phyloP scores from a whole-genome alignment of 164 flowering plant species.

The Magnolia officinalis region DNA sequence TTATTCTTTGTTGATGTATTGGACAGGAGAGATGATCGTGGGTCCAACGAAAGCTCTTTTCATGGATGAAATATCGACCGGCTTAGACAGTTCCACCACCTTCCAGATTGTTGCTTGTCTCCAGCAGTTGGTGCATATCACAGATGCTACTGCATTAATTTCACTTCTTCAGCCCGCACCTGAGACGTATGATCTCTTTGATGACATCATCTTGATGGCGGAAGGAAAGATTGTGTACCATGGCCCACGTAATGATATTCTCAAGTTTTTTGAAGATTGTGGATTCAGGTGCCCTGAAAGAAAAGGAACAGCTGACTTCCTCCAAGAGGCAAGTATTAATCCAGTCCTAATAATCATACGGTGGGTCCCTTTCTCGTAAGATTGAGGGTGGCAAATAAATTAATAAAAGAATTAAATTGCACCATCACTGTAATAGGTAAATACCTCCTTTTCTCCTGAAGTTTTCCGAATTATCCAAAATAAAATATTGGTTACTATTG shows the following conservation, averaged over 20 bases:
- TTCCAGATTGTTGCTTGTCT: constrained; percentile 47
- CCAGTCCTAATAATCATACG: neutral
- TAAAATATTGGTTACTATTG: too few species aligned
- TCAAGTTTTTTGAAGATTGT: constrained; percentile 42
- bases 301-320: constrained; percentile 52
- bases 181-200: constrained; percentile 56
- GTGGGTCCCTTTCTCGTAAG: too few species aligned
- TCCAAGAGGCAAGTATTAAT: constrained; percentile 40
- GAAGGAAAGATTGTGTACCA: constrained; percentile 52
- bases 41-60: constrained; percentile 52
- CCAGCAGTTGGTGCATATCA: constrained; percentile 44
- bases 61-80: constrained; percentile 63
- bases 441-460: too few species aligned
- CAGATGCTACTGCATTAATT: constrained; percentile 41
- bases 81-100: constrained; percentile 56
- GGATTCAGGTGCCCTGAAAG: constrained; percentile 58
- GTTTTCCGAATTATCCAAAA: too few species aligned
- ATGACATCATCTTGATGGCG: constrained; percentile 53
- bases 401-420: too few species aligned
- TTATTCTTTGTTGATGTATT: neutral
- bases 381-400: too few species aligned
- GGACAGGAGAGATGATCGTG: constrained; percentile 52
- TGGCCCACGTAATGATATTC: constrained; percentile 38
- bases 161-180: constrained; percentile 68
- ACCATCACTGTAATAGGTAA: too few species aligned